phyloP scores from a whole-genome alignment of 192 early-diverging fungal genomes.

The Podila clonocystis region DNA sequence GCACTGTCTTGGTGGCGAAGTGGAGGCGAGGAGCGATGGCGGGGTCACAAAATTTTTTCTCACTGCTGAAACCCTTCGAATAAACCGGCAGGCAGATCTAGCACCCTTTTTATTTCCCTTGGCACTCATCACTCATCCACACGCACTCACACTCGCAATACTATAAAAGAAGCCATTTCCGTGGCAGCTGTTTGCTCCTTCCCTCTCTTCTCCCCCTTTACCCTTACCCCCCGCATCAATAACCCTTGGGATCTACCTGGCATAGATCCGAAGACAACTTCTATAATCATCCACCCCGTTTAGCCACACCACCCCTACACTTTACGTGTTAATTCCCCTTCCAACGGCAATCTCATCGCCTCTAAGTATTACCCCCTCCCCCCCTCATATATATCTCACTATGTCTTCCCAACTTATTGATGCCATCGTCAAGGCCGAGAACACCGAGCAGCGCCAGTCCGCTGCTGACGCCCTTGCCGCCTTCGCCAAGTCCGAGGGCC shows the following conservation, averaged over 20 bases:
- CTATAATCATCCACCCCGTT: not conserved
- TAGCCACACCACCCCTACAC: constrained; percentile 21
- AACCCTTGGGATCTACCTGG: constrained; percentile 23
- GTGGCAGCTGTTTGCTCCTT: constrained; percentile 4
- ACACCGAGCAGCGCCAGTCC: constrained; percentile 58
- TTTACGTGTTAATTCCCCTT: constrained; percentile 7
- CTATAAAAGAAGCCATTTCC: not conserved
- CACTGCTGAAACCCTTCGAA: too few relatives aligned
- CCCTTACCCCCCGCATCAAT: constrained; percentile 27
- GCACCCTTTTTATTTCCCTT: too few relatives aligned
- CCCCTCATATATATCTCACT: constrained; percentile 4
- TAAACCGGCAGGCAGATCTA: too few relatives aligned
- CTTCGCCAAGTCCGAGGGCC: constrained; percentile 69
- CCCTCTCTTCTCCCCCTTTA: constrained; percentile 37
- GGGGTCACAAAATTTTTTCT: too few relatives aligned
- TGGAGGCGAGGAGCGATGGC: too few relatives aligned
- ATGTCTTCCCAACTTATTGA: constrained; percentile 49
- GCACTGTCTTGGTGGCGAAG: too few relatives aligned
- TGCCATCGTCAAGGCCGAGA: constrained; percentile 48
- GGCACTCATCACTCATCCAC: too few relatives aligned
- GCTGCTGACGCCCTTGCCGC: constrained; percentile 69
- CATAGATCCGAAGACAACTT: constrained; percentile 21
- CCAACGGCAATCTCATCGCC: not conserved
- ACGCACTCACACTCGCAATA: too few relatives aligned
- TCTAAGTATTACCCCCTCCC: not conserved